A percentile compares a stretch with the other conserved stretches of the same genome.
phyloP scores from a whole-genome alignment of 2,329 filamentous ascomycete species.

The Penicillium fuscoglaucum region DNA sequence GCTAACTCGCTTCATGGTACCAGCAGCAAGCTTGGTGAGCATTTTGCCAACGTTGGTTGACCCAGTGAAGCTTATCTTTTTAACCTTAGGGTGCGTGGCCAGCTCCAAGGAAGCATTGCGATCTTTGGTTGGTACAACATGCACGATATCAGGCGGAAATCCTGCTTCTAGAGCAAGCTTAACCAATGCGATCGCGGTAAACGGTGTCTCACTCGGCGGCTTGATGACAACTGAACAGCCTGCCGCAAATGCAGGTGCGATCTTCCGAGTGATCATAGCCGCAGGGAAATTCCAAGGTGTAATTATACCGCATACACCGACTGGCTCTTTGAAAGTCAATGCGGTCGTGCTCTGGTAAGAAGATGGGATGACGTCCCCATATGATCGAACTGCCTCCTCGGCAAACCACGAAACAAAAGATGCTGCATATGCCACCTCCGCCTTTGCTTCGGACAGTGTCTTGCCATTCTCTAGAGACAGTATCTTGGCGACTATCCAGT shows the following conservation, averaged over 20 bases:
- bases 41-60: conserved; percentile 20
- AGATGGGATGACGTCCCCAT: conserved; percentile 60
- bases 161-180: conserved; percentile 32
- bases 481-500: background rate
- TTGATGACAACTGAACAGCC: conserved; percentile 43
- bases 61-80: conserved; percentile 30
- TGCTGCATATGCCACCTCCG: conserved; percentile 51
- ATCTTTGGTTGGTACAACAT: conserved; percentile 6
- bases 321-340: conserved; percentile 74
- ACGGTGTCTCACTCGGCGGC: conserved; percentile 36
- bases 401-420: conserved; percentile 56
- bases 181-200: conserved; percentile 33
- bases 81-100: conserved; percentile 12
- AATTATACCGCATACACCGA: conserved; percentile 79
- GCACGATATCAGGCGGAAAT: conserved; percentile 32
- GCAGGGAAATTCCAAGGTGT: conserved; percentile 88
- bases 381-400: conserved; percentile 51
- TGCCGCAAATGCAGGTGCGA: conserved; percentile 39
- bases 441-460: conserved; percentile 52
- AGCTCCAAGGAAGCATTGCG: background rate
- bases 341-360: conserved; percentile 61
- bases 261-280: conserved; percentile 62
- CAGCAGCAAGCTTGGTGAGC: conserved; percentile 13
- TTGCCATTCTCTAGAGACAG: conserved; percentile 57
- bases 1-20: conserved; percentile 22